Conservation (phyloP, 495 filamentous ascomycete genomes). For the Podospora sp. region DNA sequence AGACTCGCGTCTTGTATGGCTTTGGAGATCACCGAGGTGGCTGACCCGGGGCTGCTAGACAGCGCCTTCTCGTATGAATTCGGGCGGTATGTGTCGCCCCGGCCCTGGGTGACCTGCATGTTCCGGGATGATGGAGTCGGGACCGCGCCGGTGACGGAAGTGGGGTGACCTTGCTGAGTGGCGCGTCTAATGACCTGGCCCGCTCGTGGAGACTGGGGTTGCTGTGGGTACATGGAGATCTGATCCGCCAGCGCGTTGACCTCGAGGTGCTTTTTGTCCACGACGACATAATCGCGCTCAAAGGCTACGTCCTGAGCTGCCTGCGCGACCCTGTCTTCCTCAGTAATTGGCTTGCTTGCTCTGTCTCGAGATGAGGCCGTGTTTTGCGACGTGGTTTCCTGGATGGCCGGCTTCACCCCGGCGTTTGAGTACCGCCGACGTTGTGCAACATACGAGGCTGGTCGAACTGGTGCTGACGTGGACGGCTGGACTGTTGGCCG, state of each 20-base stretch:
- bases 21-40: conserved; percentile 89
- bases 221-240: conserved; percentile 72
- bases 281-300: conserved; percentile 90
- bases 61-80: conserved; percentile 78
- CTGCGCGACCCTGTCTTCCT: conserved; percentile 77
- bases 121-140: conserved; percentile 58
- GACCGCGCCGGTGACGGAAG: conserved; percentile 59
- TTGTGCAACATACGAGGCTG: conserved; percentile 37
- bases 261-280: conserved; percentile 92
- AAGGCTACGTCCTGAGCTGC: conserved; percentile 87
- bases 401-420: conserved; percentile 30
- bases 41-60: conserved; percentile 73
- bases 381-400: conserved; percentile 25
- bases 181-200: conserved; percentile 51
- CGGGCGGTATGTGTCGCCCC: conserved; percentile 65
- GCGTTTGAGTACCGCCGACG: conserved; percentile 43
- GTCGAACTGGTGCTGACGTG: conserved; percentile 43
- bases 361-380: conserved; percentile 26
- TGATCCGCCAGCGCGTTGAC: conserved; percentile 98
- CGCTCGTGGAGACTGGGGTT: conserved; percentile 48
- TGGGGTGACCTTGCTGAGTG: conserved; percentile 68
- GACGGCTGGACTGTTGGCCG: conserved; percentile 42
- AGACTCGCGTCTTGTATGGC: conserved; percentile 93
- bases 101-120: conserved; percentile 68
- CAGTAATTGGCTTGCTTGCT: conserved; percentile 43